A percentile compares a stretch with the other conserved stretches of the same genome.
Evolutionary conservation across 139 green algal genomes (phyloP).

Genomic region (Chlamydomonas applanata): DNA sequence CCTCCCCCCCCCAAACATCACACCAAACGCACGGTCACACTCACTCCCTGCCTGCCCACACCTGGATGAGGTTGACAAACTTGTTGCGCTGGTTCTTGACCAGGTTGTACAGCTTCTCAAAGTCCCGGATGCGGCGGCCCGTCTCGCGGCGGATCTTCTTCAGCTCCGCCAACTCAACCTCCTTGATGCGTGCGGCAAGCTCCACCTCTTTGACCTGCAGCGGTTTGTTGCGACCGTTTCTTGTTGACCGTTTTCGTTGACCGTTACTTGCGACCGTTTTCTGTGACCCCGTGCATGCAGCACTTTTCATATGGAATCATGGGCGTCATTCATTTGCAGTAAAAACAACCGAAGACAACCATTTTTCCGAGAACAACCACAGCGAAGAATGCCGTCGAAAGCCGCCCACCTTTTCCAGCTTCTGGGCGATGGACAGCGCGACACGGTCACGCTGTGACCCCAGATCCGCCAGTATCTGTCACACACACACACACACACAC

Average conservation of each 20-base stretch:
- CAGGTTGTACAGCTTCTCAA: conserved; percentile 77
- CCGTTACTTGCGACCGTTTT: too few relatives aligned
- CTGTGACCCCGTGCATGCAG: too few relatives aligned
- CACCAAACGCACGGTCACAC: too few relatives aligned
- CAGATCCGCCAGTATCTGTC: conserved; percentile 47
- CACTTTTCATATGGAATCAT: too few relatives aligned
- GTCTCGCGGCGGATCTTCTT: conserved; percentile 59
- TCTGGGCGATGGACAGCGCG: conserved; percentile 44
- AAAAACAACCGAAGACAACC: too few relatives aligned
- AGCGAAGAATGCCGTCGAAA: too few relatives aligned
- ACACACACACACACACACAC: too few relatives aligned
- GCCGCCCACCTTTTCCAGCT: conserved; percentile 36
- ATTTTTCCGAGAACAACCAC: too few relatives aligned
- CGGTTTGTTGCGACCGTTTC: neutral
- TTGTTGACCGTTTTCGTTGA: too few relatives aligned
- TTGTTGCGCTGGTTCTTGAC: conserved; percentile 86
- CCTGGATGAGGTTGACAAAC: conserved; percentile 72
- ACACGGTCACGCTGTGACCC: conserved; percentile 42
- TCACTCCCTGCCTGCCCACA: neutral
- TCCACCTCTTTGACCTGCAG: conserved; percentile 39
- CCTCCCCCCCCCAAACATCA: too few relatives aligned
- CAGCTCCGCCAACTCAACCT: conserved; percentile 59
- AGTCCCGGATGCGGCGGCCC: conserved; percentile 54
- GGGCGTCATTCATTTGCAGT: neutral
- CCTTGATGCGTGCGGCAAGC: conserved; percentile 35